Base-by-base conservation (phyloP, 1,139 yeast genomes). In the Debaryomyces nepalensis region DNA sequence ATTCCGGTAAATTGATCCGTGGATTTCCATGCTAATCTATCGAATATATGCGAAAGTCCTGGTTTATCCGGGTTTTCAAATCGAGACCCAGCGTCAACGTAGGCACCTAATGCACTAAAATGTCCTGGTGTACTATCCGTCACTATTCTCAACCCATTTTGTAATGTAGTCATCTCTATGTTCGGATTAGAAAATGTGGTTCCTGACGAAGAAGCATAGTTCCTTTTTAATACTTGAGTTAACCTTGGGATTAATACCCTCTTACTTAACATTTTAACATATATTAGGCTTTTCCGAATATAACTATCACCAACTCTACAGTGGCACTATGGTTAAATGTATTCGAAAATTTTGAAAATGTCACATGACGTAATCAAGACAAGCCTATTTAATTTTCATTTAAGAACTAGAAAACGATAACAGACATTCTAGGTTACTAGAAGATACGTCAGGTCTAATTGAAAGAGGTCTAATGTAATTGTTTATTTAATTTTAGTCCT, bases 51-150 rank as follows among this genome's bases (percentile, higher is more conserved):
- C 5, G 96, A 84, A 38, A 86, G 73, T 0, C 99, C 99, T 19
- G 76, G 70, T 7, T 70, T 71, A 2, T 61, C 54, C 6, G 73
- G 68, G 39, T 67, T 57, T 64, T 93, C 99, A 58, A 73, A 89
- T 41, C 98, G 75, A 1, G 96, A 84, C 1, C 99, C 99, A 2
- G 96, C 97, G 57, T 87, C 86, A 14, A 93, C 79, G 56, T 89
- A 93, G 33, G 93, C 77, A 2, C 99, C 99, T 45, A 91, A 66
- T 0, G 97, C 96, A 42, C 93, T 77, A 61, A 93, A 93, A 62
- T 91, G 96, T 22, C 96, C 93, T 0, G 97, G 95, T 0, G 87
- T 78, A 33, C 89, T 82, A 49, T 89, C 95, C 2, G 96, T 84
- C 12, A 90, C 93, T 7, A 93, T 84, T 48, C 86, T 73, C 33